Evolutionary conservation across 768 basidiomycete species (phyloP).

Genomic region (Rubroboletus satanas): DNA sequence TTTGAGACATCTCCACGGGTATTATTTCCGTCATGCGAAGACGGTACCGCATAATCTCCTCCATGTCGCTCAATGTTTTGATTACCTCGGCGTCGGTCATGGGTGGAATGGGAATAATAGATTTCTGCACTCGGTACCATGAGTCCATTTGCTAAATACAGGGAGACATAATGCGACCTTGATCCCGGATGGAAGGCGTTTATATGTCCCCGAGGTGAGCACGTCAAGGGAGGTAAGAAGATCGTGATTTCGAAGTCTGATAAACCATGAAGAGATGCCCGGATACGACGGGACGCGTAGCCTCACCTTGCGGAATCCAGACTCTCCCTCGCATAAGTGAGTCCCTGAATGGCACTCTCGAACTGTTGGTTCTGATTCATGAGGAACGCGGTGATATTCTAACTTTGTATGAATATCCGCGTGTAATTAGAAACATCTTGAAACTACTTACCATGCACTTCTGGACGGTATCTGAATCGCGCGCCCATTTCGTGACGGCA

Average conservation of each 20-base stretch:
- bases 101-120: slow-evolving; percentile 59
- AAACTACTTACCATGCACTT: slow-evolving; percentile 67
- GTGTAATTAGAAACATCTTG: not conserved
- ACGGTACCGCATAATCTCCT: slow-evolving; percentile 74
- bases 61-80: slow-evolving; percentile 65
- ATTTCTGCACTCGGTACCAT: slow-evolving; percentile 49
- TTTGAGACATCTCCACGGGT: slow-evolving; percentile 75
- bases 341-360: slow-evolving; percentile 57
- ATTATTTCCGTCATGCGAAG: slow-evolving; percentile 75
- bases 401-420: slow-evolving; percentile 1
- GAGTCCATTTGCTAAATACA: slow-evolving; percentile 18
- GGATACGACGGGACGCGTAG: not conserved
- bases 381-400: slow-evolving; percentile 88
- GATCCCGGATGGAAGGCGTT: slow-evolving; percentile 74
- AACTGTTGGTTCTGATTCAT: slow-evolving; percentile 85
- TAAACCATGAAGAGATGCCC: not conserved
- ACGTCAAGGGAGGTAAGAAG: slow-evolving; percentile 88
- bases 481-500: slow-evolving; percentile 82
- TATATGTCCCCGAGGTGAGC: slow-evolving; percentile 81
- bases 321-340: slow-evolving; percentile 63
- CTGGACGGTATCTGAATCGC: slow-evolving; percentile 79
- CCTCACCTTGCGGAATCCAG: slow-evolving; percentile 76
- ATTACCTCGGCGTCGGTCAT: slow-evolving; percentile 64
- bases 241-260: slow-evolving; percentile 89
- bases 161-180: slow-evolving; percentile 47